Evolutionary conservation across 345 rosid species (phyloP), one percentile per base, ranked within the genome.

Genomic region (Salix purpurea): DNA sequence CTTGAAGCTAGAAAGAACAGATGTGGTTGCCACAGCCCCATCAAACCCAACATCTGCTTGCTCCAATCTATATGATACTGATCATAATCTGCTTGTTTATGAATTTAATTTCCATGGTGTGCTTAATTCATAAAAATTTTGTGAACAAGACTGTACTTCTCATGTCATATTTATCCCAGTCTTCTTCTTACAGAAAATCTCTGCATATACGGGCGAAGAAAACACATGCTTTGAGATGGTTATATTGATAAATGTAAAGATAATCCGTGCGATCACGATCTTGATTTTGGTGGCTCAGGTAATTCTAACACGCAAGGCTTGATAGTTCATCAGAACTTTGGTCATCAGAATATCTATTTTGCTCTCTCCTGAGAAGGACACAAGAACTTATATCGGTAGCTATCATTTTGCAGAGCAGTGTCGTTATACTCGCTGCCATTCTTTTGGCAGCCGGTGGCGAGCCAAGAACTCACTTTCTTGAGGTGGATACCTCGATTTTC

Each of bases 201-300:
- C 69, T 6, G 37, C 77, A 12, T 60, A 71, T 73, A 85, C 84
- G 19, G 90, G 77, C 42, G 65, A 71, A 62, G 0, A 37, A 19
- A 56, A 83, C 24, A 7, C 24, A 26, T 24, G 61, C 23, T 80
- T 90, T 73, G 40, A 58, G 78, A 75, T 2, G 10, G 84, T 90
- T 24, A 71, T 84, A 67, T 23, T 15, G 21, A 81, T 86, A 84
- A 83, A 90, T 11, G 39, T 84, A 4, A 76, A 76, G 69, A 76
- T 84, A 80, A 82, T 84, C 61, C 84, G 82, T 34, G 39, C 79
- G 50, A 75, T 88, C 26, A 7, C 80, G 9, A 18, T 85, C 3
- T 2, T 82, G 74, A 74, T 80, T 52, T 68, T 79, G 68, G 79
- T 76, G 42, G 85, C 84, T 5, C 93, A 90, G 91, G 93, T 87